Conservation (phyloP, 2,329 filamentous ascomycete genomes). For the Colletotrichum noveboracense region DNA sequence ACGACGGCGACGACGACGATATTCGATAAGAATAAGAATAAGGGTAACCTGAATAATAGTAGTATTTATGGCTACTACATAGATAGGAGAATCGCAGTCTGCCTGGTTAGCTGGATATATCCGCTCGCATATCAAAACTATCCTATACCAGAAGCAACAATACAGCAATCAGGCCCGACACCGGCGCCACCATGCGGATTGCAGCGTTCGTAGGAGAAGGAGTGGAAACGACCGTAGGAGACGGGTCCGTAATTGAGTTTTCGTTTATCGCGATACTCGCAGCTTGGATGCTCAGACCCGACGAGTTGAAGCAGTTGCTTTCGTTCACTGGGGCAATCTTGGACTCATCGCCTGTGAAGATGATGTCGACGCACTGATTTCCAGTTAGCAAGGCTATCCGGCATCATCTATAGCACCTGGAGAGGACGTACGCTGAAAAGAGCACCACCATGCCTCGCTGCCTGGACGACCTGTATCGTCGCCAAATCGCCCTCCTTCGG, state of each 20-base stretch:
- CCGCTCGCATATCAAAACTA: rapidly evolving
- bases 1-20: too few species aligned
- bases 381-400: not conserved
- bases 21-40: not conserved
- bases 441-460: conserved; percentile 70
- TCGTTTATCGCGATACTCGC: not conserved
- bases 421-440: conserved; percentile 63
- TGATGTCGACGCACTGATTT: conserved; percentile 74
- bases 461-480: conserved; percentile 74
- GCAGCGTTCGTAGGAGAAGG: not conserved
- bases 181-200: not conserved
- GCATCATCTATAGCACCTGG: not conserved
- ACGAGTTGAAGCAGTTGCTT: conserved; percentile 72
- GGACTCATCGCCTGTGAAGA: conserved; percentile 64
- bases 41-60: rapidly evolving
- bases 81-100: not conserved
- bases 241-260: not conserved
- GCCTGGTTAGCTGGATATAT: rapidly evolving
- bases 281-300: conserved; percentile 42
- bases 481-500: conserved; percentile 70
- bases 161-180: not conserved
- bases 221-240: not conserved
- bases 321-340: conserved; percentile 60
- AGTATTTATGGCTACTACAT: not conserved
- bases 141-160: not conserved